Evolutionary conservation across 2,329 filamentous ascomycete species (phyloP).

Genomic region (Fusarium keratoplasticum): DNA sequence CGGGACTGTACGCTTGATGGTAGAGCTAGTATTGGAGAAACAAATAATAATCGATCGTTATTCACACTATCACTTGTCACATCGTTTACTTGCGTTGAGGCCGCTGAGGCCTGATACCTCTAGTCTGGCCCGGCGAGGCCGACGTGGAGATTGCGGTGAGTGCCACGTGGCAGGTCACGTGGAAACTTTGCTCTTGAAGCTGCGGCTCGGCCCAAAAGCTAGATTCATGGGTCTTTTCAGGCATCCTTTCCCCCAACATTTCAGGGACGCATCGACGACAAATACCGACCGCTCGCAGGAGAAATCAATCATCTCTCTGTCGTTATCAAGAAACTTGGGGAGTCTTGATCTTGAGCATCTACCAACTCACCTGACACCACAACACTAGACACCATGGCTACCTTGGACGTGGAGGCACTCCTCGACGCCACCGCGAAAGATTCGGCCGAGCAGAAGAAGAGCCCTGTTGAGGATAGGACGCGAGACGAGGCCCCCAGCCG

Average conservation of each 20-base stretch:
- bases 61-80: background rate
- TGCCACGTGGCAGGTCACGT: constrained; percentile 41
- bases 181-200: background rate
- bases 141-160: constrained; percentile 17
- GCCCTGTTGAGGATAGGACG: constrained; percentile 65
- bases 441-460: constrained; percentile 61
- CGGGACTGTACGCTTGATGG: constrained; percentile 36
- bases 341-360: constrained; percentile 4
- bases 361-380: constrained; percentile 25
- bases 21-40: constrained; percentile 33
- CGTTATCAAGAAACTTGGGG: constrained; percentile 10
- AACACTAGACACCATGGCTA: constrained; percentile 56
- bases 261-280: constrained; percentile 11
- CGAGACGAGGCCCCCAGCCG: constrained; percentile 55
- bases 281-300: constrained; percentile 17
- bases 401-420: constrained; percentile 85
- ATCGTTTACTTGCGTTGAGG: background rate
- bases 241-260: constrained; percentile 27
- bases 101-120: background rate
- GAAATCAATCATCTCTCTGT: constrained; percentile 12
- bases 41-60: constrained; percentile 35
- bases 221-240: constrained; percentile 37
- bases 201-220: constrained; percentile 35
- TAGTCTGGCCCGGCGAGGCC: background rate
- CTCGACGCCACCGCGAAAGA: constrained; percentile 85